Conservation (phyloP, 768 basidiomycete species). For the Rhizopogon rudus region DNA sequence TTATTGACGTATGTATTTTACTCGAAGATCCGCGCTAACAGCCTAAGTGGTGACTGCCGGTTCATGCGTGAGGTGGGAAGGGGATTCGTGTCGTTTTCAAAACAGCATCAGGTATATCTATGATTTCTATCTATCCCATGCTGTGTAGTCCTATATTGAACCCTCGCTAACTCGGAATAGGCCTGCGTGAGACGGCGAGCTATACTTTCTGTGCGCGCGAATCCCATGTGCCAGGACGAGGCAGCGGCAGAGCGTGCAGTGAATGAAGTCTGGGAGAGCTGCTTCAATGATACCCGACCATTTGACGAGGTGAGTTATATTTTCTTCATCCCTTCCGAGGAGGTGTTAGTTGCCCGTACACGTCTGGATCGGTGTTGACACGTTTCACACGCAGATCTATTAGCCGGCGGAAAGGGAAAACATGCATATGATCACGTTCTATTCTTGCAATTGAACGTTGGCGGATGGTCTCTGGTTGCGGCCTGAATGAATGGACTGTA, state of each 20-base stretch:
- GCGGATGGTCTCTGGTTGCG: neutral
- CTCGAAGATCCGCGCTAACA: constrained; percentile 93
- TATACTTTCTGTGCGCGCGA: constrained; percentile 71
- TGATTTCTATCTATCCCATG: constrained; percentile 2
- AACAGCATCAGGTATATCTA: constrained; percentile 81
- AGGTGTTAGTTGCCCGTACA: neutral
- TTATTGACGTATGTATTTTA: neutral
- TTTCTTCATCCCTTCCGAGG: neutral
- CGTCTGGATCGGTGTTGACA: neutral
- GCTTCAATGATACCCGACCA: constrained; percentile 90
- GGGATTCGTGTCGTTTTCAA: constrained; percentile 76
- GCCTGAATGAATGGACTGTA: neutral
- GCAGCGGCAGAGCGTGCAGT: constrained; percentile 84
- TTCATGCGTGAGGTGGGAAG: constrained; percentile 78
- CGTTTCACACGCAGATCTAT: constrained; percentile 28
- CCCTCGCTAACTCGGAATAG: constrained; percentile 33
- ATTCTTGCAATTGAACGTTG: neutral
- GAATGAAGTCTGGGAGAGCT: constrained; percentile 97
- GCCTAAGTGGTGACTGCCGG: constrained; percentile 88
- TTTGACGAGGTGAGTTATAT: constrained; percentile 80
- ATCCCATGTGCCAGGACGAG: constrained; percentile 72
- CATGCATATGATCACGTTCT: constrained; percentile 1
- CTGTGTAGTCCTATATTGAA: constrained; percentile 5
- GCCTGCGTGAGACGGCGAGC: constrained; percentile 89
- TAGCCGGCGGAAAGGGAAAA: constrained; percentile 8